Evolutionary conservation across 108 stramenopile species (phyloP).

Genomic region (Stephanodiscus minutulus): DNA sequence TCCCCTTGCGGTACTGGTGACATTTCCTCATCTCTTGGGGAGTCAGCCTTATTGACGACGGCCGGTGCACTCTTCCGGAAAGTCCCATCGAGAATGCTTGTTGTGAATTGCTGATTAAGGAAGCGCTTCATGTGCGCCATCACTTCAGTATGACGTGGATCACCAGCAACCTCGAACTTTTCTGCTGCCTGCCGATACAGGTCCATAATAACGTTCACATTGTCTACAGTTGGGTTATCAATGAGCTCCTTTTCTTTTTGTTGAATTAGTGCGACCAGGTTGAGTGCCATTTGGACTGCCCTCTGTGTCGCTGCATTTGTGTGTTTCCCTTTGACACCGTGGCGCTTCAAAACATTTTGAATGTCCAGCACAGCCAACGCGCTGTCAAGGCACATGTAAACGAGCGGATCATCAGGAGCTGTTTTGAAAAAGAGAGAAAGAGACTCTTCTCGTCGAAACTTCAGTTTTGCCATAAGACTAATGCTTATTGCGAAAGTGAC

Average conservation of each 20-base stretch:
- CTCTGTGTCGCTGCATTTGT: conserved; percentile 82
- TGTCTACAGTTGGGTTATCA: conserved; percentile 71
- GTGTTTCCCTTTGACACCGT: conserved; percentile 92
- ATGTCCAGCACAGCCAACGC: conserved; percentile 85
- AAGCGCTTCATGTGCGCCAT: conserved; percentile 88
- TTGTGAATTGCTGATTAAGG: conserved; percentile 75
- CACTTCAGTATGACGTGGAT: conserved; percentile 85
- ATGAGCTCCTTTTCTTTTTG: conserved; percentile 80
- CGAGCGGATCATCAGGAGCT: conserved; percentile 83
- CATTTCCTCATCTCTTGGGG: conserved; percentile 19
- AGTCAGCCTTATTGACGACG: conserved; percentile 5
- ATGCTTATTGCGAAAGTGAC: conserved; percentile 80
- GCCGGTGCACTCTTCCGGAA: conserved; percentile 48
- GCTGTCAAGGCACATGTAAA: conserved; percentile 89
- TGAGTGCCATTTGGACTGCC: conserved; percentile 79
- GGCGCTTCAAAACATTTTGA: conserved; percentile 81
- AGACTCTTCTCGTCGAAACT: conserved; percentile 86
- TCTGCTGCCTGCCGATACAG: conserved; percentile 90
- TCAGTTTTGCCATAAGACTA: conserved; percentile 79
- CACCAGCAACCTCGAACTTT: conserved; percentile 85
- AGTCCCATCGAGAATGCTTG: conserved; percentile 83
- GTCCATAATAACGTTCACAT: conserved; percentile 92
- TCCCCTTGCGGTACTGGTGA: conserved; percentile 65
- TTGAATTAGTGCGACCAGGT: conserved; percentile 86
- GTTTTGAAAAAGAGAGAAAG: conserved; percentile 88